Percentiles rank a stretch among this genome's conserved stretches.
Evolutionary conservation across 495 filamentous ascomycete genomes (phyloP).

Genomic region (Neurospora tetrasperma): DNA sequence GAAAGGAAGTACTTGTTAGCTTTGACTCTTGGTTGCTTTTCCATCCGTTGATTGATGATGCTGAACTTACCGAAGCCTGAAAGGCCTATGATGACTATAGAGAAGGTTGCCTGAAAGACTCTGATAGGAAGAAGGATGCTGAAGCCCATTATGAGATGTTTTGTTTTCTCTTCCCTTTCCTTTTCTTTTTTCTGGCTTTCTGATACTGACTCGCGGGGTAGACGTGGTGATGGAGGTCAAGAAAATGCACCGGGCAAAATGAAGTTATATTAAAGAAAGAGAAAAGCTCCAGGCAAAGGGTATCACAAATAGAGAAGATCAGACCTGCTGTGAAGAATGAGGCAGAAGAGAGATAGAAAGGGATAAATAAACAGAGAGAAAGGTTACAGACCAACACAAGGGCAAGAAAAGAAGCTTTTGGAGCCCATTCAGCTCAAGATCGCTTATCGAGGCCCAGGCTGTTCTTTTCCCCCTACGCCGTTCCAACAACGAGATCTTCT

Average conservation of each 20-base stretch:
- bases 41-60: not conserved
- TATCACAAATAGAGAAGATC: not conserved
- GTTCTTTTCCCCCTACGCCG: not conserved
- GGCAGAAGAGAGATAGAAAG: not conserved
- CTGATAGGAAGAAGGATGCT: constrained; percentile 23
- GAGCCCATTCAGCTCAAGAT: not conserved
- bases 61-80: constrained; percentile 55
- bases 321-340: not conserved
- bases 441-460: not conserved
- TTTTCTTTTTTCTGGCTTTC: constrained; percentile 1
- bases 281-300: not conserved
- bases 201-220: not conserved
- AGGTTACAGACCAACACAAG: not conserved
- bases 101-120: constrained; percentile 48
- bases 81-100: constrained; percentile 55
- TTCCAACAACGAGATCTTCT: not conserved
- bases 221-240: not conserved
- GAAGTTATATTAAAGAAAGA: not conserved
- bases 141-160: constrained; percentile 8
- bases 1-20: constrained; percentile 4
- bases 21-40: not conserved
- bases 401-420: not conserved
- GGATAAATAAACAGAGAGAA: not conserved
- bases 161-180: not conserved
- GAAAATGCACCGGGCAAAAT: not conserved